Evolutionary conservation across 2,329 filamentous ascomycete species (phyloP), one percentile per base, ranked within the genome.

Genomic region (Apiospora hydei): DNA sequence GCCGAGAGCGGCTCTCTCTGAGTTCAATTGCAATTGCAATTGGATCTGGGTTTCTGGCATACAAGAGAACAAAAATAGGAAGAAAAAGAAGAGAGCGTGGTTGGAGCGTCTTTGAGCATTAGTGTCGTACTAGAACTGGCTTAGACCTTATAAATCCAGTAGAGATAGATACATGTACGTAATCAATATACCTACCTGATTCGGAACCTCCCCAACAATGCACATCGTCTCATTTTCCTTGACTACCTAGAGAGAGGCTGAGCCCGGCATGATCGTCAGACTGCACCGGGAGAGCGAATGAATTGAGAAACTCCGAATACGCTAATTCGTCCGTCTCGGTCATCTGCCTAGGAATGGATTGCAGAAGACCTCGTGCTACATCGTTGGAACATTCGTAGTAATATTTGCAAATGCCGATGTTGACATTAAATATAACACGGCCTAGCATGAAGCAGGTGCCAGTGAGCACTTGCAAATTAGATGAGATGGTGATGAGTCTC

Each of bases 1-100:
- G 73, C 70, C 1, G 73, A 76, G 57, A 73, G n/a, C n/a, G 66
- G 47, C 24, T 51, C 61, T 57, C 26, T 41, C 21, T 64, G 24
- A 57, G 41, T 53, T 24, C n/a, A 13, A 24, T 11, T 51, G 34
- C 34, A 8, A 49, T 8, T 11, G 18, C 6, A 21, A 8, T 11
- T 18, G 24, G 30, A 30, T 30, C 26, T 30, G 26, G 34, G 34
- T 5, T 38, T 3, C 34, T 38, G 34, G 34, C 7, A 38, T 38
- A 38, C 34, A 38, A 38, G 34, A 26, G 21, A n/a, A 13, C 5
- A 30, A 53, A 30, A 1, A n/a, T n/a, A n/a, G n/a, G n/a, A n/a
- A n/a, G 10, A n/a, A 41, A 3, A 38, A 13, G 18, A 18, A 64
- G 34, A 64, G 21, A 11, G 57, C 18, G 18, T 64, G 30, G 1